Percentiles rank a stretch among this genome's conserved stretches.
Evolutionary conservation across 345 rosid genomes (phyloP).

Genomic region (Melaleuca quinquenervia): DNA sequence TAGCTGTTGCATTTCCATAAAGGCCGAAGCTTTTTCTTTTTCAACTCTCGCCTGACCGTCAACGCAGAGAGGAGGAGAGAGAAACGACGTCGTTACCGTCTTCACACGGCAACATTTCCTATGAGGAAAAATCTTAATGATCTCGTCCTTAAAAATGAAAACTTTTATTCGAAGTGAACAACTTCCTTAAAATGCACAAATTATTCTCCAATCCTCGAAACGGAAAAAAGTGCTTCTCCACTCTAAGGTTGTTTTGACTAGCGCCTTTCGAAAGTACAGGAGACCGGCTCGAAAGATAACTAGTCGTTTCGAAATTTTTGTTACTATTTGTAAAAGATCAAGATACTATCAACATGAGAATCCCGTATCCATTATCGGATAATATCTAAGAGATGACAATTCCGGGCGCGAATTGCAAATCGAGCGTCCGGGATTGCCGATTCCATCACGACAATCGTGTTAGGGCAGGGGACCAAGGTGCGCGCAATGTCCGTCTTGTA

Average conservation of each 20-base stretch:
- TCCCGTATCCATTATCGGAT: not conserved
- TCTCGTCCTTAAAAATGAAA: not conserved
- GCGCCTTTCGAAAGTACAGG: not conserved
- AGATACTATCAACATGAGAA: not conserved
- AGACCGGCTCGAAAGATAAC: not conserved
- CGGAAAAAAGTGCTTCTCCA: not conserved
- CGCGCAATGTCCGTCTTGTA: not conserved
- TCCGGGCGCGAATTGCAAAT: not conserved
- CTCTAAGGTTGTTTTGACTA: not conserved
- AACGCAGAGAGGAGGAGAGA: not conserved
- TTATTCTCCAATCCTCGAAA: not conserved
- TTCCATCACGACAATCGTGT: not conserved
- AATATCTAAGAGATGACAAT: not conserved
- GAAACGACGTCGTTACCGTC: not conserved
- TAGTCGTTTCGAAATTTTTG: too few relatives aligned
- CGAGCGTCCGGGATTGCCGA: not conserved
- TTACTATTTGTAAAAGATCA: too few relatives aligned
- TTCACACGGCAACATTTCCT: not conserved
- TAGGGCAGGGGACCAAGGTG: not conserved
- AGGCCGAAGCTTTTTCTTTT: not conserved
- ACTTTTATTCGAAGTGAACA: not conserved
- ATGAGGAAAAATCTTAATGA: not conserved
- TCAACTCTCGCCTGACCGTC: not conserved
- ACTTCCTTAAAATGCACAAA: not conserved
- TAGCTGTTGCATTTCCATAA: not conserved